Percentiles rank a stretch among this genome's conserved stretches.
Evolutionary conservation across 495 filamentous ascomycete species (phyloP).

Genomic region (Talaromyces ruber): DNA sequence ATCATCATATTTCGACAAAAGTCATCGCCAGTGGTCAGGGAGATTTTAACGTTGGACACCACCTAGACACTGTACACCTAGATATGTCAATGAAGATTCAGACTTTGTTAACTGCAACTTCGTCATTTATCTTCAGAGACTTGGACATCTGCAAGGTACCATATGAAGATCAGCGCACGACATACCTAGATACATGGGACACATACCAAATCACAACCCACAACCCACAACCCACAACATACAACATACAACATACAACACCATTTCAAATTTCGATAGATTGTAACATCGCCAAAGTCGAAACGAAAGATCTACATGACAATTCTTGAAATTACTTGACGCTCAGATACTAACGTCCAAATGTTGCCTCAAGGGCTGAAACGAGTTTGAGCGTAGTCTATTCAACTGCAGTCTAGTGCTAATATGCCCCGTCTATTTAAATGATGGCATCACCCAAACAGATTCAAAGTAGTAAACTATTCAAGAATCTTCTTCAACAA

Average conservation of each 20-base stretch:
- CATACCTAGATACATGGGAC: neutral
- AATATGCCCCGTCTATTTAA: neutral
- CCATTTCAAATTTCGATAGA: no score
- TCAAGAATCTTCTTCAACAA: slow-evolving; percentile 38
- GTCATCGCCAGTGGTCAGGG: no score
- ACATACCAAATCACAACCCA: neutral
- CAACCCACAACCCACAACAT: neutral
- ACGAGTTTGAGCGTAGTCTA: neutral
- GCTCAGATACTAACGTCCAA: neutral
- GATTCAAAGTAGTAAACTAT: neutral
- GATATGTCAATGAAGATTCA: neutral
- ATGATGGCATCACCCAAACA: neutral
- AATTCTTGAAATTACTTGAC: neutral
- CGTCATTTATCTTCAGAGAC: neutral
- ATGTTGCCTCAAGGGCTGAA: neutral
- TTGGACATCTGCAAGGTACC: neutral
- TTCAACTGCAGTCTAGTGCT: neutral
- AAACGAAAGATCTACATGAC: neutral
- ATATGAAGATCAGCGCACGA: neutral
- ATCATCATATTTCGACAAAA: neutral
- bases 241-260: neutral
- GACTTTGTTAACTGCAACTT: neutral
- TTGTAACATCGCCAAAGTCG: neutral
- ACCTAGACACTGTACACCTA: no score
- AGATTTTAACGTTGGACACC: no score